Percentiles rank a stretch among this genome's conserved stretches.
phyloP scores from a whole-genome alignment of 306 rosid species.

The Rosa rugosa region DNA sequence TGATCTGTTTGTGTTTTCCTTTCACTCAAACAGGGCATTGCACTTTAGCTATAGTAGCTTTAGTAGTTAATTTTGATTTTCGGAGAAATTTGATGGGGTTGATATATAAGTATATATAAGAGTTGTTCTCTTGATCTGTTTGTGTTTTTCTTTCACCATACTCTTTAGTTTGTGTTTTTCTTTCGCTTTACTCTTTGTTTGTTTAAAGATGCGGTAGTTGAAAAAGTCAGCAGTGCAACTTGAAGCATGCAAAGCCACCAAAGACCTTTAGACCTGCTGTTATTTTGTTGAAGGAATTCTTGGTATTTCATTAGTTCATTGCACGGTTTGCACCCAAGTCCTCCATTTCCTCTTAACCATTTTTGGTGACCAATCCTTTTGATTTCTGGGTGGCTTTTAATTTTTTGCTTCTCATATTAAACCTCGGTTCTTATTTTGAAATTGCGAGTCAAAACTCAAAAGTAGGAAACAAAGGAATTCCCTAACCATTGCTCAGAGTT shows the following conservation, averaged over 20 bases:
- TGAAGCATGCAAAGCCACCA: not conserved
- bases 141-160: too few species aligned
- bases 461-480: not conserved
- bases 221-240: not conserved
- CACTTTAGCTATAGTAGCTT: too few species aligned
- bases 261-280: not conserved
- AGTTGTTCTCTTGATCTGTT: too few species aligned
- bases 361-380: not conserved
- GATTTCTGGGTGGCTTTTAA: slow-evolving; percentile 6
- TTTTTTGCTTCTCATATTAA: not conserved
- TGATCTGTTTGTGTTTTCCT: too few species aligned
- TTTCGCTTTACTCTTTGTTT: not conserved
- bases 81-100: too few species aligned
- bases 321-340: not conserved
- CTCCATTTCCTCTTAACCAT: not conserved
- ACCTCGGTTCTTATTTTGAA: not conserved
- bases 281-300: not conserved
- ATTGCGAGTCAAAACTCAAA: not conserved
- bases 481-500: not conserved
- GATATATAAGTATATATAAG: too few species aligned
- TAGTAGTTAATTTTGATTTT: too few species aligned
- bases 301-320: not conserved
- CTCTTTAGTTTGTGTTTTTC: too few species aligned
- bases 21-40: too few species aligned
- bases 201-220: not conserved